Conservation (phyloP, 306 rosid genomes). For the Alnus glutinosa region DNA sequence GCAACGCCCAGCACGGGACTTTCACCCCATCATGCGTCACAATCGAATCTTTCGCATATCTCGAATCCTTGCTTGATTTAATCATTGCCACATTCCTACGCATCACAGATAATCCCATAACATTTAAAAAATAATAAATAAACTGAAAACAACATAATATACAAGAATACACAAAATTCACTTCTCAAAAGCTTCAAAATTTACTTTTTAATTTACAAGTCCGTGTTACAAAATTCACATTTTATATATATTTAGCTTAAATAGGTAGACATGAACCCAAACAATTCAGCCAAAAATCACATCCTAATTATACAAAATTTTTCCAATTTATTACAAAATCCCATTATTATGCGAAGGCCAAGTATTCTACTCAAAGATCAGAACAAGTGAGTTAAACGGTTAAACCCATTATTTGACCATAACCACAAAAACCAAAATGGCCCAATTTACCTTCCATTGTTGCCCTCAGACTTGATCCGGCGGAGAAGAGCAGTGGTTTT, state of each 20-base stretch:
- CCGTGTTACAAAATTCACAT: not conserved
- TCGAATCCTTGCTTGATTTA: conserved; percentile 77
- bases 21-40: conserved; percentile 80
- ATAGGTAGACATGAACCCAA: not conserved
- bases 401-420: not conserved
- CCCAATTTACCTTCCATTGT: conserved; percentile 53
- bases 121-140: not conserved
- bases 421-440: not conserved
- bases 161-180: not conserved
- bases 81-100: conserved; percentile 76
- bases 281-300: not conserved
- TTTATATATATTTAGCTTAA: not conserved
- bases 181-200: not conserved
- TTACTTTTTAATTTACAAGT: not conserved
- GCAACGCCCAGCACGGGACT: conserved; percentile 85
- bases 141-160: not conserved
- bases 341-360: not conserved
- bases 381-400: not conserved
- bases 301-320: not conserved
- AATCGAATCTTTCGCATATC: conserved; percentile 74
- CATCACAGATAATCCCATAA: not conserved
- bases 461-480: conserved; percentile 66
- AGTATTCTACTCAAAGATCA: not conserved
- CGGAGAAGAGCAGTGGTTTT: conserved; percentile 88
- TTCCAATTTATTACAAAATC: not conserved